A percentile compares a stretch with the other conserved stretches of the same genome.
Conservation (phyloP, 192 early-diverging fungal genomes). For the Podochytrium sp. region DNA sequence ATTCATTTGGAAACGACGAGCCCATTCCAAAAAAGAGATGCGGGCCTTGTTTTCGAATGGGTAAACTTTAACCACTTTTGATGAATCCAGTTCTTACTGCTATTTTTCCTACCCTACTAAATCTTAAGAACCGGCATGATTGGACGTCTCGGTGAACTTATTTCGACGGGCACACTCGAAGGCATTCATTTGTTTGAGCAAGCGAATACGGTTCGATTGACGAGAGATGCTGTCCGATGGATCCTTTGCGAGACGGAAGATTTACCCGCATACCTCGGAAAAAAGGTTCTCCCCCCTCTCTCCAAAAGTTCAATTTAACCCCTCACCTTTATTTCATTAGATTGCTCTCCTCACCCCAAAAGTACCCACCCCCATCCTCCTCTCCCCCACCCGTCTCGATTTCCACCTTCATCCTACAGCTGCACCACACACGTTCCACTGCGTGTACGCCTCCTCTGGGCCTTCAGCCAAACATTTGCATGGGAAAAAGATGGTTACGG, state of each 20-base stretch:
- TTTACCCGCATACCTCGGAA: slow-evolving; percentile 44
- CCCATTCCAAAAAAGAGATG: slow-evolving; percentile 47
- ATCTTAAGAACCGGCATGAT: slow-evolving; percentile 50
- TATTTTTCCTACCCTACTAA: background rate
- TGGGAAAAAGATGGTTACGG: slow-evolving; percentile 21
- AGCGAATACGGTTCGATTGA: slow-evolving; percentile 46
- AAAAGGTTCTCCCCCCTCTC: slow-evolving; percentile 34
- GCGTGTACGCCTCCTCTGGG: slow-evolving; percentile 34
- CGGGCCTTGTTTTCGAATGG: slow-evolving; percentile 51
- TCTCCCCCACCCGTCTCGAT: slow-evolving; percentile 16
- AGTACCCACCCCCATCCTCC: background rate
- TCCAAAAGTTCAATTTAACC: slow-evolving; percentile 3
- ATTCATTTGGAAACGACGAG: slow-evolving; percentile 59
- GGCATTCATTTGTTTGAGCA: slow-evolving; percentile 48
- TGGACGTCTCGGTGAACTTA: slow-evolving; percentile 56
- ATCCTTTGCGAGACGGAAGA: slow-evolving; percentile 46
- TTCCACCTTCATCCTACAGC: slow-evolving; percentile 7
- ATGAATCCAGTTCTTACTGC: background rate
- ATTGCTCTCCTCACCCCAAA: slow-evolving; percentile 6
- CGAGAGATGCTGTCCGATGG: slow-evolving; percentile 45
- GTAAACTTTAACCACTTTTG: slow-evolving; percentile 26
- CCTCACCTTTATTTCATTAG: background rate
- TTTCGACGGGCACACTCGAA: slow-evolving; percentile 47
- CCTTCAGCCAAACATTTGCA: slow-evolving; percentile 28
- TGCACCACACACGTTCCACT: slow-evolving; percentile 19